A percentile compares a stretch with the other conserved stretches of the same genome.
Conservation (phyloP, 164 flowering plant species). For the Kingdonia uniflora region DNA sequence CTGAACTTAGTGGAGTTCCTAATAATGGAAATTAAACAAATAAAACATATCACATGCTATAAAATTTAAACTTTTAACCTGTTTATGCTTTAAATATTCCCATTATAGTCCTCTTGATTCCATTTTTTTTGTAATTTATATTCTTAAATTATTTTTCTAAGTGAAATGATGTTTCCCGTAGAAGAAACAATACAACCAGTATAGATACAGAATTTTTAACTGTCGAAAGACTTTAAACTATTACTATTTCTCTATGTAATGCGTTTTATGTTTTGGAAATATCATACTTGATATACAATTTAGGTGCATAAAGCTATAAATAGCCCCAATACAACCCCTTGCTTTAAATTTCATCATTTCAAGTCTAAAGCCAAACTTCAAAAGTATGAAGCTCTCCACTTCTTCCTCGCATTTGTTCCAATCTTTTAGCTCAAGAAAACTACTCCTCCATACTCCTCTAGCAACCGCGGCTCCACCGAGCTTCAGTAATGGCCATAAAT, state of each 20-base stretch:
- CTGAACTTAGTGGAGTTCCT: conserved; percentile 23
- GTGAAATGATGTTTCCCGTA: background rate
- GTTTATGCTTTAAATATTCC: conserved; percentile 1
- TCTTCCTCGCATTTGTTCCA: conserved; percentile 3
- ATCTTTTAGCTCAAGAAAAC: conserved; percentile 31
- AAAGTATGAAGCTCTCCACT: conserved; percentile 1
- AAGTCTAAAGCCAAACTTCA: too few relatives aligned
- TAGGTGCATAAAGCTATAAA: too few relatives aligned
- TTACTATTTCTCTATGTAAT: too few relatives aligned
- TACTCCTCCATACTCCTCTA: conserved; percentile 28
- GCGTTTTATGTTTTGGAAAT: too few relatives aligned
- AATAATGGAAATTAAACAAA: background rate
- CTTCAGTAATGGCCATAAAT: conserved; percentile 5
- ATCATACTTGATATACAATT: too few relatives aligned
- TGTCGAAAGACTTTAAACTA: too few relatives aligned
- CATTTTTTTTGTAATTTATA: too few relatives aligned
- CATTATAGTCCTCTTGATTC: background rate
- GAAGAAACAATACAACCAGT: background rate
- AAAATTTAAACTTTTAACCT: background rate
- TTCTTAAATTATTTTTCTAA: too few relatives aligned
- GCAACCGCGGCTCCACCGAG: conserved; percentile 12
- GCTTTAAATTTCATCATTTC: too few relatives aligned
- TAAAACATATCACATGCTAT: background rate
- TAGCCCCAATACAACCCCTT: too few relatives aligned
- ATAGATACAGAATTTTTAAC: too few relatives aligned